phyloP scores from a whole-genome alignment of 345 rosid genomes.

The Cardamine chenopodiifolia region DNA sequence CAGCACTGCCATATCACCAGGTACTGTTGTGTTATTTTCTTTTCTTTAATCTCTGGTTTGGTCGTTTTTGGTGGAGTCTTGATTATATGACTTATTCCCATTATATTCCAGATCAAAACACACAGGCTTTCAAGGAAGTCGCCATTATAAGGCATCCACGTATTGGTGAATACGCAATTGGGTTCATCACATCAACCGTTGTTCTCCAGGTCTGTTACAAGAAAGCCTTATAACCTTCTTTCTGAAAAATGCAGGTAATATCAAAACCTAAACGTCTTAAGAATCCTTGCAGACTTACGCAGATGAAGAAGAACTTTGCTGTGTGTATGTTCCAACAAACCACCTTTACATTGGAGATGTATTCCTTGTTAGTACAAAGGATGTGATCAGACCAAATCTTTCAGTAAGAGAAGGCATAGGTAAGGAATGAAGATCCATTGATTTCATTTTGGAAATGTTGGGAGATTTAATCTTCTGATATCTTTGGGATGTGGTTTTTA shows the following conservation, averaged over 20 bases:
- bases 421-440: slow-evolving; percentile 41
- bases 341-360: slow-evolving; percentile 98
- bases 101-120: slow-evolving; percentile 75
- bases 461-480: background rate
- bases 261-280: background rate
- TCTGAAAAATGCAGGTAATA: background rate
- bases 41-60: background rate
- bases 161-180: slow-evolving; percentile 96
- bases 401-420: slow-evolving; percentile 99
- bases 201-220: slow-evolving; percentile 68
- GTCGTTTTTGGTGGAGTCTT: background rate
- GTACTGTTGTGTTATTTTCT: slow-evolving; percentile 24
- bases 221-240: background rate
- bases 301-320: slow-evolving; percentile 93
- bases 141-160: slow-evolving; percentile 99
- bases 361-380: slow-evolving; percentile 75
- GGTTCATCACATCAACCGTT: slow-evolving; percentile 90
- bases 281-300: slow-evolving; percentile 64
- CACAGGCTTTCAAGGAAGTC: slow-evolving; percentile 95
- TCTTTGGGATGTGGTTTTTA: slow-evolving; percentile 22
- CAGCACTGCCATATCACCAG: slow-evolving; percentile 97
- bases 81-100: background rate
- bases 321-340: slow-evolving; percentile 97
- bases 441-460: background rate
- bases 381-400: slow-evolving; percentile 91